A percentile compares a stretch with the other conserved stretches of the same genome.
Evolutionary conservation across 257 asterid genomes (phyloP).

Genomic region (Coffea canephora): DNA sequence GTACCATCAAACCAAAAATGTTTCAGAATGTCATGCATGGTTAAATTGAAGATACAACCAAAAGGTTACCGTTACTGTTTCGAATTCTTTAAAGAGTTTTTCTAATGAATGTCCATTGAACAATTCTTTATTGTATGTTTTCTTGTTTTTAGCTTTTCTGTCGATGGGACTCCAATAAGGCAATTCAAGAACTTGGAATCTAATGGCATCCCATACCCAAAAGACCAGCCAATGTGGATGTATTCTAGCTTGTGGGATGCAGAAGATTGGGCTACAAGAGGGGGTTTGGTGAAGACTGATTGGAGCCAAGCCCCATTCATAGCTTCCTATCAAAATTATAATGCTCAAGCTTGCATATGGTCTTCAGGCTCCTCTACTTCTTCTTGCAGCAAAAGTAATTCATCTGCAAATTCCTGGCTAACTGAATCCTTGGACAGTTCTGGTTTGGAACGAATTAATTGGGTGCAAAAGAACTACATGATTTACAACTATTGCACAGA

Average conservation of each 20-base stretch:
- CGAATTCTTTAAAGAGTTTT: too few relatives aligned
- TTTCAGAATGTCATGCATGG: not conserved
- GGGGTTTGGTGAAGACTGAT: conserved; percentile 11
- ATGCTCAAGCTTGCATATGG: conserved; percentile 9
- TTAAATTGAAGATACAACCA: not conserved
- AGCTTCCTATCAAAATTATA: conserved; percentile 18
- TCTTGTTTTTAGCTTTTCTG: not conserved
- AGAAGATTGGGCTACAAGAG: conserved; percentile 7
- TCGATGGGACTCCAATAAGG: conserved; percentile 15
- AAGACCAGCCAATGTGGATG: conserved; percentile 13
- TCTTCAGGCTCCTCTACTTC: not conserved
- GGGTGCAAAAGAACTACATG: conserved; percentile 23
- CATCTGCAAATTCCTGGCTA: conserved; percentile 4
- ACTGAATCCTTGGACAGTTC: conserved; percentile 7
- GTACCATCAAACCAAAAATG: too few relatives aligned
- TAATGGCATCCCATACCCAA: conserved; percentile 16
- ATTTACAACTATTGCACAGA: conserved; percentile 21
- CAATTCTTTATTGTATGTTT: not conserved
- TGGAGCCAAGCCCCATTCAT: conserved; percentile 18
- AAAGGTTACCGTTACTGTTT: too few relatives aligned
- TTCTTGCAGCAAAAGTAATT: not conserved
- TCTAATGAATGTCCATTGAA: too few relatives aligned
- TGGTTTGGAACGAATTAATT: conserved; percentile 7
- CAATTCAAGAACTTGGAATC: conserved; percentile 22
- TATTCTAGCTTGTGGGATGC: conserved; percentile 12